Percentiles rank a stretch among this genome's conserved stretches.
Evolutionary conservation across 2,329 filamentous ascomycete genomes (phyloP).

Genomic region (Fusarium humuli): DNA sequence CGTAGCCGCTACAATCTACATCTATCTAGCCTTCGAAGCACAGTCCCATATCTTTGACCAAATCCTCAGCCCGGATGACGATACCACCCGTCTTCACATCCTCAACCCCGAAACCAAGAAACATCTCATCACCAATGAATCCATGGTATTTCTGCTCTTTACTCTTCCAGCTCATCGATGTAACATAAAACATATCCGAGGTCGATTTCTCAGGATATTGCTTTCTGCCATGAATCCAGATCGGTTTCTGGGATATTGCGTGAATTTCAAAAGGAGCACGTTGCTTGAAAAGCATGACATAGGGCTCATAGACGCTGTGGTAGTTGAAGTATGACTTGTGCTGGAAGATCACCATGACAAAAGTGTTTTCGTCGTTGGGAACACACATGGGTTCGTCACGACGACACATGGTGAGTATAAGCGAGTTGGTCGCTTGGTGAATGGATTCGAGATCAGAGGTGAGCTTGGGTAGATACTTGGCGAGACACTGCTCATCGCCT

Average conservation of each 20-base stretch:
- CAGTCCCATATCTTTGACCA: constrained; percentile 55
- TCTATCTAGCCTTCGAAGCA: constrained; percentile 36
- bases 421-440: constrained; percentile 70
- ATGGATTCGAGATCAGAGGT: constrained; percentile 57
- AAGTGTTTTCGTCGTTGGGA: constrained; percentile 61
- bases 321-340: constrained; percentile 62
- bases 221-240: constrained; percentile 67
- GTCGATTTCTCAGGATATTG: constrained; percentile 47
- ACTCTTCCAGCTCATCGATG: constrained; percentile 66
- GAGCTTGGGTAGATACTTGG: constrained; percentile 57
- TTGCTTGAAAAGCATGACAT: constrained; percentile 63
- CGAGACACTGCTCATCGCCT: constrained; percentile 60
- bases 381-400: constrained; percentile 59
- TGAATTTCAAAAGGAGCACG: constrained; percentile 62
- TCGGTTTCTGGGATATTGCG: constrained; percentile 60
- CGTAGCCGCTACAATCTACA: not conserved
- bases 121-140: constrained; percentile 65
- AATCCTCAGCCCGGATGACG: constrained; percentile 62
- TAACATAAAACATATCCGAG: constrained; percentile 69
- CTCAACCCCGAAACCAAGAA: constrained; percentile 68
- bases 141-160: constrained; percentile 64
- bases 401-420: constrained; percentile 66
- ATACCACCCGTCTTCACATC: constrained; percentile 62
- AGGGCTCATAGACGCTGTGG: constrained; percentile 67
- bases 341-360: constrained; percentile 66